Percentiles rank a stretch among this genome's conserved stretches.
phyloP scores from a whole-genome alignment of 2,329 filamentous ascomycete species.

The Aspergillus hortae region DNA sequence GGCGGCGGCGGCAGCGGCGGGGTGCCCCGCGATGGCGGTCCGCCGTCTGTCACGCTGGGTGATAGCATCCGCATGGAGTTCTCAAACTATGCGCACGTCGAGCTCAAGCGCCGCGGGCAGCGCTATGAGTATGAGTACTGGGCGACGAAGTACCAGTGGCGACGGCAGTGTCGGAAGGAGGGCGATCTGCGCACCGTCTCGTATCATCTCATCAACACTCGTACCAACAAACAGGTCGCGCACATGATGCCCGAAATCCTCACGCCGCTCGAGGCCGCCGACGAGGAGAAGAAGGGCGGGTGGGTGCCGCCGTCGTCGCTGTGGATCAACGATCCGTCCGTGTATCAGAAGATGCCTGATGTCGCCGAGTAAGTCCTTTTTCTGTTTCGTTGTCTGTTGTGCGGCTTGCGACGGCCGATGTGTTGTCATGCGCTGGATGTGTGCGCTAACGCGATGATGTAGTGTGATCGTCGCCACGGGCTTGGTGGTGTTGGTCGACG shows the following conservation, averaged over 20 bases:
- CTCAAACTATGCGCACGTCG: conserved; percentile 92
- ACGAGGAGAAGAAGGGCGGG: conserved; percentile 73
- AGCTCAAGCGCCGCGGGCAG: conserved; percentile 72
- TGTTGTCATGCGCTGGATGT: background rate
- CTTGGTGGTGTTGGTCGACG: conserved; percentile 81
- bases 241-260: conserved; percentile 80
- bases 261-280: conserved; percentile 64
- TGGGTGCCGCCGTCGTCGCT: conserved; percentile 90
- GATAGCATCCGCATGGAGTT: conserved; percentile 90
- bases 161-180: conserved; percentile 66
- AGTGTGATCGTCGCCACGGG: conserved; percentile 90
- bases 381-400: conserved; percentile 1
- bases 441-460: background rate
- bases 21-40: conserved; percentile 10
- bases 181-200: conserved; percentile 62
- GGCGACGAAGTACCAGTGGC: conserved; percentile 83
- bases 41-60: conserved; percentile 49
- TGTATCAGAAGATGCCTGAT: conserved; percentile 69
- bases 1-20: conserved; percentile 3
- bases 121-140: conserved; percentile 93
- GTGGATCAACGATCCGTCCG: conserved; percentile 75
- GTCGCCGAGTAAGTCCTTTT: conserved; percentile 72
- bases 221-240: conserved; percentile 64
- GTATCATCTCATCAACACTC: conserved; percentile 73
- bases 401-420: conserved; percentile 5